phyloP scores from a whole-genome alignment of 2,329 filamentous ascomycete genomes.

The Apiospora marii region DNA sequence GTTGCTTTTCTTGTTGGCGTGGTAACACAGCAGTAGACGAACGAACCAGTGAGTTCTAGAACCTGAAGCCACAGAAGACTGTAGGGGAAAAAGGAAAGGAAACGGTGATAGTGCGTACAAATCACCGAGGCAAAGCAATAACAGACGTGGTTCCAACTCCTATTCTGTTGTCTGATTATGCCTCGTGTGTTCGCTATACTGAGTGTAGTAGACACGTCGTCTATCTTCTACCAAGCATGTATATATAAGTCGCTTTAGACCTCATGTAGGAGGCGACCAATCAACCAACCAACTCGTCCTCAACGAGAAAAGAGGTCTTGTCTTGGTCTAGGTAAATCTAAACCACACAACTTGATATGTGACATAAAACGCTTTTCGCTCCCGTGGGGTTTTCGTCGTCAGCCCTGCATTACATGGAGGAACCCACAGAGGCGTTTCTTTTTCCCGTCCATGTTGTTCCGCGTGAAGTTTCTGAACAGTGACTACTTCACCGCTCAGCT shows the following conservation, averaged over 20 bases:
- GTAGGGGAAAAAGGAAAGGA: neutral
- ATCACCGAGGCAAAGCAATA: neutral
- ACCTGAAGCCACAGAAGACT: neutral
- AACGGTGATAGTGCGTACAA: neutral
- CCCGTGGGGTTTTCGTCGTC: neutral
- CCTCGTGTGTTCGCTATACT: neutral
- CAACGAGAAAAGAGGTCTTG: neutral
- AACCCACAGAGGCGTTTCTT: neutral
- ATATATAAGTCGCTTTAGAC: neutral
- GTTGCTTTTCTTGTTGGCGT: neutral
- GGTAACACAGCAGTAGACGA: neutral
- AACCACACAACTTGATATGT: neutral
- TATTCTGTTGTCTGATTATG: neutral
- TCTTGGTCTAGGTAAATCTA: neutral
- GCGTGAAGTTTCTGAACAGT: neutral
- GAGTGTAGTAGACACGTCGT: neutral
- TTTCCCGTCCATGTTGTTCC: neutral
- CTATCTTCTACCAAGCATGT: neutral
- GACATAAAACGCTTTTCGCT: slow-evolving; percentile 16
- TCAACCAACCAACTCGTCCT: neutral
- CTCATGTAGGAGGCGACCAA: neutral
- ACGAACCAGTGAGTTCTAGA: neutral
- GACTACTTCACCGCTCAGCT: neutral
- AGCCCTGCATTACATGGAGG: neutral
- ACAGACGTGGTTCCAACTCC: neutral